Evolutionary conservation across 202 grass and related monocot genomes (phyloP).

Genomic region (Brachypodium distachyon): DNA sequence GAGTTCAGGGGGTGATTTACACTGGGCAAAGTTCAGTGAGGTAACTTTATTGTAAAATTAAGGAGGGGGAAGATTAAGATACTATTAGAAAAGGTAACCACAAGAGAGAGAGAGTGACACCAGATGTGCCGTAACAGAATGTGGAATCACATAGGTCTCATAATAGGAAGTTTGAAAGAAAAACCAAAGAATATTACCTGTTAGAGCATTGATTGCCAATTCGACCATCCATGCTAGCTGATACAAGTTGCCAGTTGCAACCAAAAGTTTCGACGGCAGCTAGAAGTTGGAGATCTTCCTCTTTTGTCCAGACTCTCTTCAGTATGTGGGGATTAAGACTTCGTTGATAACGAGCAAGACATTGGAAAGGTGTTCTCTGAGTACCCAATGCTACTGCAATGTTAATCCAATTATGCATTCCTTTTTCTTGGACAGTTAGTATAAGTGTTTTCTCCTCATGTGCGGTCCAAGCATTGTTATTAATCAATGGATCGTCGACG

Average conservation of each 20-base stretch:
- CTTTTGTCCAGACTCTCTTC: slow-evolving; percentile 76
- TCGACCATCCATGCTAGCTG: slow-evolving; percentile 57
- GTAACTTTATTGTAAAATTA: too few species aligned
- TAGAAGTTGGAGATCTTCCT: slow-evolving; percentile 73
- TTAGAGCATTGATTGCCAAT: slow-evolving; percentile 85
- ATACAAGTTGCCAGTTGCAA: slow-evolving; percentile 85
- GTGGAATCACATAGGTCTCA: not conserved
- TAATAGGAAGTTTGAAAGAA: not conserved
- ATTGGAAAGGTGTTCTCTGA: slow-evolving; percentile 83
- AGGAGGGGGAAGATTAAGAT: not conserved
- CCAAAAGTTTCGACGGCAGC: slow-evolving; percentile 61
- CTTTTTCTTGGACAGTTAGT: slow-evolving; percentile 69
- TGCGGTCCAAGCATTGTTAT: slow-evolving; percentile 60
- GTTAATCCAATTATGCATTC: slow-evolving; percentile 89
- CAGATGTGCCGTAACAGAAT: not conserved
- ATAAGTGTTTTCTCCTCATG: slow-evolving; percentile 83
- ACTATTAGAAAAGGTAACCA: not conserved
- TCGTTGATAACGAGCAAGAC: slow-evolving; percentile 82
- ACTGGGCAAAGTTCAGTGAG: too few species aligned
- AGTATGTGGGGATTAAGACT: slow-evolving; percentile 96
- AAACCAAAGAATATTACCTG: slow-evolving; percentile 46
- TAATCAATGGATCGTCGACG: slow-evolving; percentile 81
- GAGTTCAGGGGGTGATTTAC: too few species aligned
- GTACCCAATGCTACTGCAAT: slow-evolving; percentile 63
- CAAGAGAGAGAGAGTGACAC: not conserved